Conservation (phyloP, 2,329 filamentous ascomycete species). For the Colletotrichum orbiculare region DNA sequence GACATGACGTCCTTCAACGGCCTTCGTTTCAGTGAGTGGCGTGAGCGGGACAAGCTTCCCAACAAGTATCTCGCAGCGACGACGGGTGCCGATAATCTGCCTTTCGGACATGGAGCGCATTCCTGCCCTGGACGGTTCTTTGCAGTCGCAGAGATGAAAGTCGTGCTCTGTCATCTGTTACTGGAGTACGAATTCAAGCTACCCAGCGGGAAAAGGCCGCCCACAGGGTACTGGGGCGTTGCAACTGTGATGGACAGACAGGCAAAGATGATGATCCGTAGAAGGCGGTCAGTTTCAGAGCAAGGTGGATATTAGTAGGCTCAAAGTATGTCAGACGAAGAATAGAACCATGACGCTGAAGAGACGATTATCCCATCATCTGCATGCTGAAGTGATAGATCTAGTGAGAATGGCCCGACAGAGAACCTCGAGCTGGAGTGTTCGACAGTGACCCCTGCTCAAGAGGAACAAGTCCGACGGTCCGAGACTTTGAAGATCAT, state of each 20-base stretch:
- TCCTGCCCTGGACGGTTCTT: conserved; percentile 57
- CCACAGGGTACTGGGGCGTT: not conserved
- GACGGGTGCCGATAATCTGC: conserved; percentile 44
- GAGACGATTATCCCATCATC: no score
- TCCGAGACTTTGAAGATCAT: no score
- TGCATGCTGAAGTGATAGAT: no score
- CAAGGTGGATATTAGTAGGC: no score
- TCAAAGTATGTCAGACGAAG: no score
- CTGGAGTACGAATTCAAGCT: conserved; percentile 43
- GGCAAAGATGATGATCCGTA: conserved; percentile 4
- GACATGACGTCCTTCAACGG: conserved; percentile 3
- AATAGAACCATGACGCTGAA: no score
- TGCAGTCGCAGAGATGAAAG: conserved; percentile 53
- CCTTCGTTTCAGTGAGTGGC: conserved; percentile 14
- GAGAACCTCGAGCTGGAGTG: no score
- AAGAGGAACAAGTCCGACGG: no score
- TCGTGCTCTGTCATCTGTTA: conserved; percentile 43
- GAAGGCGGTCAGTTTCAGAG: not conserved
- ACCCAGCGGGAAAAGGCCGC: not conserved
- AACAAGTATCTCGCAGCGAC: conserved; percentile 36
- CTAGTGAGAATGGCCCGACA: no score
- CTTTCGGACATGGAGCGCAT: conserved; percentile 54
- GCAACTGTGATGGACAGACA: conserved; percentile 15
- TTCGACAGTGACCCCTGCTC: no score
- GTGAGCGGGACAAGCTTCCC: not conserved